Base-by-base conservation (phyloP, 2,329 filamentous ascomycete genomes). In the Stenocarpella maydis region DNA sequence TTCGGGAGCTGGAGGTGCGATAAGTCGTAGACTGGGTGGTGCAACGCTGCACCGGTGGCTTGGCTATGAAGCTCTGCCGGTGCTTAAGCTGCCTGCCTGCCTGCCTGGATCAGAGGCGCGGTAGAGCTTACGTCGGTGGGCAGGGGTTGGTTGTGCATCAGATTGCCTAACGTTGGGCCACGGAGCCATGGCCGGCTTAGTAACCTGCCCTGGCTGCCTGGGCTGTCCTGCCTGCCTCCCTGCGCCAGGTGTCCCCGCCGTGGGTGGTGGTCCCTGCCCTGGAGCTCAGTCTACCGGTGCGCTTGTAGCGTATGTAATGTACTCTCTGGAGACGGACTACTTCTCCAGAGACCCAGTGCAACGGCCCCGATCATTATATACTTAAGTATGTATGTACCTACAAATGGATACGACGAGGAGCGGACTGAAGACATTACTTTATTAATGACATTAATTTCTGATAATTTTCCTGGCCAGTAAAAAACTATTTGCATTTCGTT, bases 61-160 rank as follows among this genome's bases (percentile, higher is more conserved):
- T 63, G 58, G 58, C n/a, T 21, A 7, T 49, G 58, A 63, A 63
- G 58, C 58, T 63, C 58, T 8, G 58, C 28, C 24, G 58, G 39
- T 49, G 47, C 41, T 28, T 37, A 24, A n/a, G 58, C n/a, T n/a
- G n/a, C n/a, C n/a, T n/a, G n/a, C 41, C 15, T 55, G 65, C 41
- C 41, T 58, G 65, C 53, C 43, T 61, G 65, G 37, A 50, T 9
- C 12, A 47, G 65, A 54, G 65, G 50, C 52, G 39, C 41, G 37
- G n/a, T n/a, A n/a, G n/a, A 41, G 65, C 54, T 68, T 68, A 67
- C 65, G 65, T 68, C 65, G 54, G 45, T 68, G 53, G n/a, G 24
- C 65, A 68, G 65, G 65, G 65, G 45, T 68, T n/a, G 65, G 45
- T 68, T n/a, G 8, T 50, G 15, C 55, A 43, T 17, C 15, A 28